Percentiles rank a stretch among this genome's conserved stretches.
phyloP scores from a whole-genome alignment of 352 stramenopile genomes.

The Phytophthora aleatoria region DNA sequence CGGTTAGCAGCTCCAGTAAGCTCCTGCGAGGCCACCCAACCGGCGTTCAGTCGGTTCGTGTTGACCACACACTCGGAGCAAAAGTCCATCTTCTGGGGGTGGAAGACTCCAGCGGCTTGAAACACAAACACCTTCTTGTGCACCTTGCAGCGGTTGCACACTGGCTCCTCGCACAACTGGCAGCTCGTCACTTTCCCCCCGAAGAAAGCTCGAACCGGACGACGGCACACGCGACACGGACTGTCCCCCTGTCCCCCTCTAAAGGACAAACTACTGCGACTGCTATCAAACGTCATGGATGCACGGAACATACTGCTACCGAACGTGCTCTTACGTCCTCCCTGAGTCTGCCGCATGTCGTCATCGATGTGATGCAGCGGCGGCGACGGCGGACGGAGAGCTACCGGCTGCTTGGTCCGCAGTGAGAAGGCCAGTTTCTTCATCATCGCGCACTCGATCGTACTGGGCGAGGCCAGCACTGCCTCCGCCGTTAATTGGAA shows the following conservation, averaged over 20 bases:
- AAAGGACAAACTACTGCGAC: conserved; percentile 25
- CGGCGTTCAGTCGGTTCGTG: conserved; percentile 52
- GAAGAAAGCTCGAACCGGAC: conserved; percentile 30
- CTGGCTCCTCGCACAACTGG: conserved; percentile 39
- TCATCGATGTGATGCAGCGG: conserved; percentile 28
- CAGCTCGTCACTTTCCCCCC: conserved; percentile 34
- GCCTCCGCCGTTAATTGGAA: conserved; percentile 55
- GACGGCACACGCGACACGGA: conserved; percentile 34
- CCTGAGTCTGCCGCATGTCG: conserved; percentile 23
- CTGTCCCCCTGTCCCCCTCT: conserved; percentile 3
- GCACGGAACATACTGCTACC: conserved; percentile 27
- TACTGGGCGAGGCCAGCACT: conserved; percentile 43
- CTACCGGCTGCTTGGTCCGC: conserved; percentile 36
- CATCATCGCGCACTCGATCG: conserved; percentile 64
- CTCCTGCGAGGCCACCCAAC: conserved; percentile 60
- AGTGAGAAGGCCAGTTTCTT: conserved; percentile 74
- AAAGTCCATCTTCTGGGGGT: conserved; percentile 75
- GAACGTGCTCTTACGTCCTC: conserved; percentile 27
- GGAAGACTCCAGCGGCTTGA: conserved; percentile 40
- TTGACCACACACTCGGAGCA: conserved; percentile 53
- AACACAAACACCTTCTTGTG: conserved; percentile 57
- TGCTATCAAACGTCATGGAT: conserved; percentile 30
- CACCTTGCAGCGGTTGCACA: conserved; percentile 50
- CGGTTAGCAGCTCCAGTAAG: conserved; percentile 31
- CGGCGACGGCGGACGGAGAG: conserved; percentile 25